Evolutionary conservation across 768 basidiomycete genomes (phyloP).

Genomic region (Kwoniella heveanensis): DNA sequence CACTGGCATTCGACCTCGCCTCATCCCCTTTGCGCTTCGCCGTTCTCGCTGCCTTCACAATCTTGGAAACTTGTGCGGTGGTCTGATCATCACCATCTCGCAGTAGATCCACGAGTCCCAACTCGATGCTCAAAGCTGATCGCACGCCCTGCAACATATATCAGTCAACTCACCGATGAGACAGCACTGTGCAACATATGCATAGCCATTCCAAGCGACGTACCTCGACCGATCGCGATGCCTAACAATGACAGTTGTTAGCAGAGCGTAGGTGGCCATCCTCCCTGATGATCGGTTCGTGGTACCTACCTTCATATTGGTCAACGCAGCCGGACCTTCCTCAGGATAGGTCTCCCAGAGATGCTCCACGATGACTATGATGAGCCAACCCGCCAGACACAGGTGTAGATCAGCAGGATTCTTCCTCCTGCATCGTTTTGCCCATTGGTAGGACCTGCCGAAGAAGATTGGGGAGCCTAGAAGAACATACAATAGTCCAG

Average conservation of each 20-base stretch:
- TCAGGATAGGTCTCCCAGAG: constrained; percentile 26
- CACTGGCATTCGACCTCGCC: neutral
- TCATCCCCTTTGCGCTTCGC: constrained; percentile 20
- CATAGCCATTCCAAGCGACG: neutral
- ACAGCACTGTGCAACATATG: neutral
- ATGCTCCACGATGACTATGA: constrained; percentile 40
- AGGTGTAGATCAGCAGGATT: too few species aligned
- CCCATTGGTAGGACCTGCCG: too few species aligned
- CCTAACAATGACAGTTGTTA: neutral
- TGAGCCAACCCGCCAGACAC: too few species aligned
- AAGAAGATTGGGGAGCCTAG: neutral
- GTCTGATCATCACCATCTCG: constrained; percentile 8
- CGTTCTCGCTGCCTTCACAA: constrained; percentile 12
- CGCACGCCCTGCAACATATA: neutral
- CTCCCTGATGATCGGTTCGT: too few species aligned
- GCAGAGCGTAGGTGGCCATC: too few species aligned
- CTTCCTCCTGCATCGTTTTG: too few species aligned
- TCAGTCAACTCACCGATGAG: too few species aligned
- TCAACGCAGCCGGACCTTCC: constrained; percentile 29
- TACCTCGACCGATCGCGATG: neutral
- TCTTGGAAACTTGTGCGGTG: constrained; percentile 2
- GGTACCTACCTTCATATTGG: constrained; percentile 33
- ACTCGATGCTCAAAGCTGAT: constrained; percentile 6
- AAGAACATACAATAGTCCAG: constrained; percentile 38
- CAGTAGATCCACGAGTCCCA: constrained; percentile 22